Evolutionary conservation across 257 asterid species (phyloP).

Genomic region (Anisodus acutangulus): DNA sequence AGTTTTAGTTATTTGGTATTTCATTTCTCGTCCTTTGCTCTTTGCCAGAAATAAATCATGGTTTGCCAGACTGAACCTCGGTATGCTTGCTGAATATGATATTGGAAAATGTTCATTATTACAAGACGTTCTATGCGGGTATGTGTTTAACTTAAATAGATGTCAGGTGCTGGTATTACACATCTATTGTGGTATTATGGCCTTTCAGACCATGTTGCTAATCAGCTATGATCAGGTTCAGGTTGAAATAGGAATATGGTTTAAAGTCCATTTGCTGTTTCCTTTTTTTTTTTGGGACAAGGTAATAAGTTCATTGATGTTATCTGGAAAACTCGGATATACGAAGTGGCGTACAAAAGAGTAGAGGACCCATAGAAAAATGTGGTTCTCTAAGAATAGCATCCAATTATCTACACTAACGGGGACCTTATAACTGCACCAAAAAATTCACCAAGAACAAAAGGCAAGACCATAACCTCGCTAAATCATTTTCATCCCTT

Average conservation of each 20-base stretch:
- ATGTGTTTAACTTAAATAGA: neutral
- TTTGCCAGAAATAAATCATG: neutral
- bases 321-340: neutral
- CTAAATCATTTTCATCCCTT: neutral
- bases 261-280: neutral
- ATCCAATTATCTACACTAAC: conserved; percentile 14
- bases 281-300: neutral
- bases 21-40: neutral
- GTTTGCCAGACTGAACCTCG: neutral
- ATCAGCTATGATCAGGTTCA: conserved; percentile 1
- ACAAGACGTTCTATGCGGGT: neutral
- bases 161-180: neutral
- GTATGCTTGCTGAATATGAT: neutral
- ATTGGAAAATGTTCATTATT: neutral
- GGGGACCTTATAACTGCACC: neutral
- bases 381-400: neutral
- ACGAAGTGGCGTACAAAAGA: conserved; percentile 18
- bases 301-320: neutral
- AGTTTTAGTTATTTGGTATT: conserved; percentile 4
- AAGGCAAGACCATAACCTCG: neutral
- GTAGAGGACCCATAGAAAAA: neutral
- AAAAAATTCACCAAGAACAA: neutral
- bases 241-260: neutral
- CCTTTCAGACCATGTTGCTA: neutral
- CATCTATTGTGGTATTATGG: neutral